These are phyloP conservation scores for Schizonepeta tenuifolia DNA, from an alignment of 257 asterid species.

Conservation along the genomic window DNA sequence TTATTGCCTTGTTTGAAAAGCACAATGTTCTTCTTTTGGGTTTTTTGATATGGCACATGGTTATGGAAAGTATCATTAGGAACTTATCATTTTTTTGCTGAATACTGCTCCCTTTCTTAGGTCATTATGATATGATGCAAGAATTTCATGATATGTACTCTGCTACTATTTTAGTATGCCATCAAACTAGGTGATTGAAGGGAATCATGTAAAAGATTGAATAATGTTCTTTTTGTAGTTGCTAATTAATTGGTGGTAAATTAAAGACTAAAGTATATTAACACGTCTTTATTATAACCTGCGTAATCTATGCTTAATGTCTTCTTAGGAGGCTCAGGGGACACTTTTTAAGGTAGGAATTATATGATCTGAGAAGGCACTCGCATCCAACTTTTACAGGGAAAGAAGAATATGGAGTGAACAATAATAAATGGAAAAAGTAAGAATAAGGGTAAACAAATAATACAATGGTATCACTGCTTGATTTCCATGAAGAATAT, in stretches of 20 bases:
- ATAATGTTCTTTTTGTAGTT: slow-evolving; percentile 5
- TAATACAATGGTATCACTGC: background rate
- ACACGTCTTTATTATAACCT: background rate
- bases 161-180: background rate
- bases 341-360: background rate
- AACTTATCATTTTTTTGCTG: slow-evolving; percentile 11
- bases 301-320: background rate
- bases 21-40: background rate
- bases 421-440: background rate
- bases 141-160: background rate
- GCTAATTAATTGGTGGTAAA: background rate
- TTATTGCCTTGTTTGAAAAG: background rate
- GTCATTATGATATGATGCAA: slow-evolving; percentile 3
- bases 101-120: background rate
- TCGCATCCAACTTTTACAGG: slow-evolving; percentile 3
- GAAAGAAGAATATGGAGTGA: background rate
- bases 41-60: slow-evolving; percentile 3
- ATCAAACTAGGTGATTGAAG: slow-evolving; percentile 1
- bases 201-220: slow-evolving; percentile 10
- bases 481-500: background rate
- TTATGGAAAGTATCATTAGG: background rate
- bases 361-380: background rate
- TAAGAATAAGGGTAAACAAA: background rate
- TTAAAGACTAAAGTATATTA: no score
- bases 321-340: slow-evolving; percentile 9